Conservation (phyloP, 106 monocot species). For the Chionographis japonica region DNA sequence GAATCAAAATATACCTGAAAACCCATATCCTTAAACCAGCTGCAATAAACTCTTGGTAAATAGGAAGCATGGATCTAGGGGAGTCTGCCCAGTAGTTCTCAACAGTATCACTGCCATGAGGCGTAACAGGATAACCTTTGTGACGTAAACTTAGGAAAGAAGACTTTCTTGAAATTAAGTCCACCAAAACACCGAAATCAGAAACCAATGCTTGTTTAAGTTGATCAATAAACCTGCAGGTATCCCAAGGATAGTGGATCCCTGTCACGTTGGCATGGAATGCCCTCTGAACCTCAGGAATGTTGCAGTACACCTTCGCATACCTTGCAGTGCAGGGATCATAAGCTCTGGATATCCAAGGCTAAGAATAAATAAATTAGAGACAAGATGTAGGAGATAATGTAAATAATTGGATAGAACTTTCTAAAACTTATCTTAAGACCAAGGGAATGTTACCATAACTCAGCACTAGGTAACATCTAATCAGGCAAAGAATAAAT, state of each 20-base stretch:
- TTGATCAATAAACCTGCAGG: constrained; percentile 67
- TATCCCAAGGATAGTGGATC: constrained; percentile 65
- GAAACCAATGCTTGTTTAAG: background rate
- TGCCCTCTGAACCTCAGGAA: constrained; percentile 74
- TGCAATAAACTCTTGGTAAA: constrained; percentile 77
- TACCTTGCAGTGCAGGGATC: constrained; percentile 82
- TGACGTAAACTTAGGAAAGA: background rate
- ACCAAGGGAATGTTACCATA: too few relatives aligned
- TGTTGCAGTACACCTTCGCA: constrained; percentile 66
- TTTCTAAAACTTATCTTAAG: too few relatives aligned
- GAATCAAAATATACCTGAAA: constrained; percentile 50
- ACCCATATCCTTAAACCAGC: constrained; percentile 88
- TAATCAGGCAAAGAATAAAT: background rate
- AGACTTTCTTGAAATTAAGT: background rate
- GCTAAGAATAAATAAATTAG: constrained; percentile 27
- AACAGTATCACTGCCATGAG: constrained; percentile 50
- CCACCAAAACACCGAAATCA: background rate
- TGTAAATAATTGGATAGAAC: too few relatives aligned
- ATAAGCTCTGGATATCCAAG: constrained; percentile 92
- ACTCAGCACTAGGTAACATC: too few relatives aligned
- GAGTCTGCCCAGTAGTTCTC: constrained; percentile 77
- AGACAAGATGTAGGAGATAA: background rate
- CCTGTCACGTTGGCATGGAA: constrained; percentile 84
- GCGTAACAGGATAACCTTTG: background rate
- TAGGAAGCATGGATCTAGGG: constrained; percentile 90